Conservation (phyloP, 441 rosid genomes). For the Populus hybrid region DNA sequence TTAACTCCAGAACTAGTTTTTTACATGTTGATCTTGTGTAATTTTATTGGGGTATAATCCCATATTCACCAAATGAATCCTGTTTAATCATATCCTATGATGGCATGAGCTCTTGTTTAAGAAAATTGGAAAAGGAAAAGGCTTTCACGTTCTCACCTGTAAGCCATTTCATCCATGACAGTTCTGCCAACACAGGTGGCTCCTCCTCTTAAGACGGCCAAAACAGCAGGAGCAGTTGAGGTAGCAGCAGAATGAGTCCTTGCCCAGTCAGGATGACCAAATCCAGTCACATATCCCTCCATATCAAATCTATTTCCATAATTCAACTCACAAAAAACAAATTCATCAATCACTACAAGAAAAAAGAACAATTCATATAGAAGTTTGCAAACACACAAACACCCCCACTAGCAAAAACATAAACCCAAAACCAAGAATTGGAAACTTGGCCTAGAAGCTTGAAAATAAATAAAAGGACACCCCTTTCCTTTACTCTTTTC, state of each 20-base stretch:
- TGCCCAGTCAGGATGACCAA: slow-evolving; percentile 96
- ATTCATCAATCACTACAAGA: not conserved
- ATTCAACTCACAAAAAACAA: not conserved
- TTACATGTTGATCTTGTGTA: not conserved
- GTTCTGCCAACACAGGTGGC: slow-evolving; percentile 73
- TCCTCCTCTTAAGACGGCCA: slow-evolving; percentile 61
- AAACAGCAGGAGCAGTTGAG: slow-evolving; percentile 66
- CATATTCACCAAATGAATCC: not conserved
- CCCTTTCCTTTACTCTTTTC: not conserved
- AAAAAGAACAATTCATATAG: not conserved
- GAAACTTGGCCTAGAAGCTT: slow-evolving; percentile 1
- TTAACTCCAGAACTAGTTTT: not conserved
- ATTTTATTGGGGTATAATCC: not conserved
- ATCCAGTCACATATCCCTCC: slow-evolving; percentile 78
- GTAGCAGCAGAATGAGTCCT: slow-evolving; percentile 74
- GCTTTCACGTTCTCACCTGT: slow-evolving; percentile 42
- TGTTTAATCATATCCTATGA: not conserved
- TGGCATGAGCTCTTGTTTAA: not conserved
- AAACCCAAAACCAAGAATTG: not conserved
- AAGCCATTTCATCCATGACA: slow-evolving; percentile 97
- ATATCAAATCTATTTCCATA: slow-evolving; percentile 65
- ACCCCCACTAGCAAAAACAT: not conserved
- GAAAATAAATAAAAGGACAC: not conserved
- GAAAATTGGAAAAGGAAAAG: not conserved
- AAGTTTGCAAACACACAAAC: not conserved